A percentile compares a stretch with the other conserved stretches of the same genome.
phyloP scores from a whole-genome alignment of 805 yeast species.

The Schwanniomyces pseudopolymorphus region DNA sequence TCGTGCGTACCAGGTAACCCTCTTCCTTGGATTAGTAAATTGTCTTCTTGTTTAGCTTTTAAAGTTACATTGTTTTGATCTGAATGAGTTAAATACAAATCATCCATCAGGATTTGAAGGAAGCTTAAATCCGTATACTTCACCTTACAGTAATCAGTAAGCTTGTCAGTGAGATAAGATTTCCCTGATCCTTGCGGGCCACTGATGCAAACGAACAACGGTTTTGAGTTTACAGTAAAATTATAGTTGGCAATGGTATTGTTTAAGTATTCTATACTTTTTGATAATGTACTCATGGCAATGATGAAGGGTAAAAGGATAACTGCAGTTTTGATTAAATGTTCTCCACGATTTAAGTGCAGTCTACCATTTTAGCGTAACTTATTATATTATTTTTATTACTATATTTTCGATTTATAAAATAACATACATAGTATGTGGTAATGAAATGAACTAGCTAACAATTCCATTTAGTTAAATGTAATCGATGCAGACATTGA shows the following conservation, averaged over 20 bases:
- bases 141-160: slow-evolving; percentile 32
- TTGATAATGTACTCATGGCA: slow-evolving; percentile 9
- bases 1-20: slow-evolving; percentile 97
- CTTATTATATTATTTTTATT: background rate
- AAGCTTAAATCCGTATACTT: slow-evolving; percentile 37
- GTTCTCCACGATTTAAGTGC: background rate
- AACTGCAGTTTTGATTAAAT: background rate
- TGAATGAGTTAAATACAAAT: slow-evolving; percentile 68
- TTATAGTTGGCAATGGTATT: slow-evolving; percentile 25
- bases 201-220: slow-evolving; percentile 55
- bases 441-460: background rate
- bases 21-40: slow-evolving; percentile 66
- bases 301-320: background rate
- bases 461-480: background rate
- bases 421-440: background rate
- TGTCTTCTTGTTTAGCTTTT: slow-evolving; percentile 32
- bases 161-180: slow-evolving; percentile 50
- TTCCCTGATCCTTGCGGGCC: slow-evolving; percentile 87
- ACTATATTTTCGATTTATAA: background rate
- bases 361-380: background rate
- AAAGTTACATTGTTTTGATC: slow-evolving; percentile 54
- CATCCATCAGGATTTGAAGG: slow-evolving; percentile 75
- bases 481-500: background rate
- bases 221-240: slow-evolving; percentile 21
- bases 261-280: slow-evolving; percentile 23